A percentile compares a stretch with the other conserved stretches of the same genome.
These are phyloP conservation scores for Spergularia bocconei DNA, from an alignment of 148 eudicot genomes.

Conservation along the genomic window DNA sequence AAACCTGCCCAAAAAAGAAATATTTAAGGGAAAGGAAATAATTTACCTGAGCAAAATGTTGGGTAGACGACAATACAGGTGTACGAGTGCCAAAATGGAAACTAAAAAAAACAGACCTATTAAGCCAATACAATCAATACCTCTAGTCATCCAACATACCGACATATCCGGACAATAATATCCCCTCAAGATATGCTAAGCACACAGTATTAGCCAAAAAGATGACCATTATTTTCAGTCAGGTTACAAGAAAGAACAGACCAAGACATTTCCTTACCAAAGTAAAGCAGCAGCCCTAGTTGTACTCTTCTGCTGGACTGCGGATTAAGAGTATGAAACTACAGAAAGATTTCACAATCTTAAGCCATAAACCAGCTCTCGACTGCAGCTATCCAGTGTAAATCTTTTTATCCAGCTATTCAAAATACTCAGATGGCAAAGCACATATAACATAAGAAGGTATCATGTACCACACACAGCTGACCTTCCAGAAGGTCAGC, in stretches of 20 bases:
- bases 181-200: slow-evolving; percentile 28
- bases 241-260: slow-evolving; percentile 36
- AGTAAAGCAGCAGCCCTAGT: slow-evolving; percentile 69
- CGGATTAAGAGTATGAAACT: slow-evolving; percentile 53
- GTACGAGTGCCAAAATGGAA: slow-evolving; percentile 17
- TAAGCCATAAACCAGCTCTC: slow-evolving; percentile 51
- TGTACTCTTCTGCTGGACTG: slow-evolving; percentile 65
- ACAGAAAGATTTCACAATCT: slow-evolving; percentile 47
- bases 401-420: slow-evolving; percentile 28
- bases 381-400: slow-evolving; percentile 42
- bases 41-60: not conserved
- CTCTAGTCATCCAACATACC: slow-evolving; percentile 29
- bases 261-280: slow-evolving; percentile 78
- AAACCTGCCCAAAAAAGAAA: slow-evolving; percentile 54
- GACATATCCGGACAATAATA: slow-evolving; percentile 32
- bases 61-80: not conserved
- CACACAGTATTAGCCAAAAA: slow-evolving; percentile 15
- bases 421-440: slow-evolving; percentile 34
- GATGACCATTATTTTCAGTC: slow-evolving; percentile 18
- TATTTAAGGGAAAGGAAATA: not conserved
- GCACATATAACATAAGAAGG: slow-evolving; percentile 27
- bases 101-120: slow-evolving; percentile 24
- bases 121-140: slow-evolving; percentile 23
- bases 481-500: slow-evolving; percentile 5
- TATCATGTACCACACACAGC: slow-evolving; percentile 10